Evolutionary conservation across 352 stramenopile species (phyloP).

Genomic region (Globisporangium barbulae): DNA sequence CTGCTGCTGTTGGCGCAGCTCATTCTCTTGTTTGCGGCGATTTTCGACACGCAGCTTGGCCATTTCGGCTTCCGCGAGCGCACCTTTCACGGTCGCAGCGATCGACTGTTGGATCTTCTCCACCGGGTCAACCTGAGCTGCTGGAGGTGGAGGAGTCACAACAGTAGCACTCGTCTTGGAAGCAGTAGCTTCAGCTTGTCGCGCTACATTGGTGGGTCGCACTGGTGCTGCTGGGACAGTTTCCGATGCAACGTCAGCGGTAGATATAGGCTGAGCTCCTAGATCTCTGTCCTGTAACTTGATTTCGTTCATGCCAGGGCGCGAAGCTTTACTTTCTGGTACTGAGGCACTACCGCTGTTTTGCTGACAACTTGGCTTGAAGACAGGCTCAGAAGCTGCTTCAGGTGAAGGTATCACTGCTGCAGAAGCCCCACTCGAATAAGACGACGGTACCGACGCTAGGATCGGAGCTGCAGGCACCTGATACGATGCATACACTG

Average conservation of each 20-base stretch:
- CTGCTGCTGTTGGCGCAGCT: conserved; percentile 38
- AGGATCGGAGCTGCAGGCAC: background rate
- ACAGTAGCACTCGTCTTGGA: background rate
- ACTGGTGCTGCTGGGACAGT: background rate
- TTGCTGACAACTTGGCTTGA: background rate
- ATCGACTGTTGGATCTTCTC: conserved; percentile 34
- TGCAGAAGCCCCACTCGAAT: background rate
- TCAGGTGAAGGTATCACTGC: background rate
- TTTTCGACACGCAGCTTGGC: conserved; percentile 63
- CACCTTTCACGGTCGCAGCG: conserved; percentile 47
- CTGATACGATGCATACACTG: background rate
- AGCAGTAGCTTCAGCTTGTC: background rate
- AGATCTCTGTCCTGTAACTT: background rate
- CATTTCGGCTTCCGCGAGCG: conserved; percentile 64
- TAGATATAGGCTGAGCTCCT: too few relatives aligned
- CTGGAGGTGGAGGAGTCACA: background rate
- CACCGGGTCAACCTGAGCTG: background rate
- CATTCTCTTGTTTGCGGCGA: conserved; percentile 51
- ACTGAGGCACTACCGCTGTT: background rate
- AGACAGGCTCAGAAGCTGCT: background rate
- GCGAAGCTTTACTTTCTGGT: background rate
- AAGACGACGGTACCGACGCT: background rate
- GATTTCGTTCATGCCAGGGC: background rate
- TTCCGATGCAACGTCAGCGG: background rate
- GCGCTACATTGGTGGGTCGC: background rate